Evolutionary conservation across 2,329 filamentous ascomycete genomes (phyloP).

Genomic region (Dothistroma pini): DNA sequence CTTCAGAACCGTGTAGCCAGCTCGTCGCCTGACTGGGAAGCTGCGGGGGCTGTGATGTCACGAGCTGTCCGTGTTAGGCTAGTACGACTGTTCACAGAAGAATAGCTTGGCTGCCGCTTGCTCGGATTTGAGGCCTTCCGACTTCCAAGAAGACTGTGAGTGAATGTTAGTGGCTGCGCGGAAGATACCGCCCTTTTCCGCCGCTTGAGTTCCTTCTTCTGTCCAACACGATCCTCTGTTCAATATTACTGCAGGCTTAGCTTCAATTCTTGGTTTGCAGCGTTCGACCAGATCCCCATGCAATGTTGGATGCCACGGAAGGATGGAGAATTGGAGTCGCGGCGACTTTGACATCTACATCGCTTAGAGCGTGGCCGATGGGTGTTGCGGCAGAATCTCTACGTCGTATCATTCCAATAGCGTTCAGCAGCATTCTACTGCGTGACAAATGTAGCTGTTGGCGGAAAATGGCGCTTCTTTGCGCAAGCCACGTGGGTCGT

Average conservation of each 20-base stretch:
- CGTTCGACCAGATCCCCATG: background rate
- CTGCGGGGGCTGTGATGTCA: background rate
- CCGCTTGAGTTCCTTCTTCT: background rate
- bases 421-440: background rate
- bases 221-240: background rate
- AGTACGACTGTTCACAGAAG: background rate
- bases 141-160: background rate
- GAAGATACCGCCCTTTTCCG: background rate
- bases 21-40: constrained; percentile 1
- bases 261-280: background rate
- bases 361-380: background rate
- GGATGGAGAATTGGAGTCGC: background rate
- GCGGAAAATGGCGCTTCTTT: background rate
- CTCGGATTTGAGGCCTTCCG: background rate
- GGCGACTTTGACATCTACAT: background rate
- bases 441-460: background rate
- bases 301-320: background rate
- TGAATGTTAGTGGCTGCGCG: background rate
- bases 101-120: background rate
- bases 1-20: background rate
- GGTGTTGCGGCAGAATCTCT: background rate
- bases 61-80: background rate
- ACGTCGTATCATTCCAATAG: background rate
- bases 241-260: background rate
- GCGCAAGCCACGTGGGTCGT: background rate